A percentile compares a stretch with the other conserved stretches of the same genome.
These are phyloP conservation scores for Boletus coccyginus DNA, from an alignment of 768 basidiomycete species.

Conservation along the genomic window DNA sequence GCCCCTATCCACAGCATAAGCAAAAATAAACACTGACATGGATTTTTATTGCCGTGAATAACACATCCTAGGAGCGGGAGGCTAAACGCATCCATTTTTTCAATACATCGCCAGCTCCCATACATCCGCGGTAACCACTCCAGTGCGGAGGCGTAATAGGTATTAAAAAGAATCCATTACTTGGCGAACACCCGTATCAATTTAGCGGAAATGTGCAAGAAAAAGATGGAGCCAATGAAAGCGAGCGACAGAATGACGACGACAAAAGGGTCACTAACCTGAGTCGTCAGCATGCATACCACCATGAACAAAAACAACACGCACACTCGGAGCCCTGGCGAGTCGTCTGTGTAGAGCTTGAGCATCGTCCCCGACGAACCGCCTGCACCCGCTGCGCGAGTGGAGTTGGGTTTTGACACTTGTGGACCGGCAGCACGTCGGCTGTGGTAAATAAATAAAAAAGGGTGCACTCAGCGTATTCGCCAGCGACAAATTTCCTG, in stretches of 20 bases:
- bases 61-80: too few relatives aligned
- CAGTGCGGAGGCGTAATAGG: too few relatives aligned
- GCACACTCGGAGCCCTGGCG: constrained; percentile 94
- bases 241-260: constrained; percentile 93
- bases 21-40: too few relatives aligned
- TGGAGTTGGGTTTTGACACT: constrained; percentile 75
- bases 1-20: constrained; percentile 1
- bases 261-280: constrained; percentile 86
- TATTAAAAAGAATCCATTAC: constrained; percentile 32
- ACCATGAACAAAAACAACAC: constrained; percentile 38
- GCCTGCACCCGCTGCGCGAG: constrained; percentile 90
- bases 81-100: too few relatives aligned
- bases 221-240: constrained; percentile 98
- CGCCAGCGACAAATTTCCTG: not conserved
- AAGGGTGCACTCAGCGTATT: not conserved
- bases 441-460: constrained; percentile 42
- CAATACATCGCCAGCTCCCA: too few relatives aligned
- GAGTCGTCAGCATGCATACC: constrained; percentile 4
- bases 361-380: constrained; percentile 99
- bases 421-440: constrained; percentile 70
- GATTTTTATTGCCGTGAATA: too few relatives aligned
- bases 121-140: too few relatives aligned
- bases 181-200: constrained; percentile 89
- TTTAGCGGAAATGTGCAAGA: constrained; percentile 96
- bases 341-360: constrained; percentile 97